Evolutionary conservation across 192 early-diverging fungal genomes (phyloP), one percentile per base, ranked within the genome.

Genomic region (Diversispora epigaea): DNA sequence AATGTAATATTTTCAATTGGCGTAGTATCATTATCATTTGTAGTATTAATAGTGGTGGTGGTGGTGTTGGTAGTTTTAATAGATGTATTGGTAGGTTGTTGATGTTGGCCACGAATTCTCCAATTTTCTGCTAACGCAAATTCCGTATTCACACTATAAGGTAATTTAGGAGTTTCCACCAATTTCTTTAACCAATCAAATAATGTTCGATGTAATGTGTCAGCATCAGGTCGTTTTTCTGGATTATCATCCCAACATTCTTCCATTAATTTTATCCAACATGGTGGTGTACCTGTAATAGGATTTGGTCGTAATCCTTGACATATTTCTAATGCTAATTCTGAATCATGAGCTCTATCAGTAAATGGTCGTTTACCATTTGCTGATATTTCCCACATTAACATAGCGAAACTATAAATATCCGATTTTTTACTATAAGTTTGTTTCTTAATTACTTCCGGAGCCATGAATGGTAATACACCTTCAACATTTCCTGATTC

Each of bases 301-400:
- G n/a, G 69, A 65, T 79, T 77, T 11, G 79, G 80, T 4, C 83
- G 76, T 6, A 44, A 63, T 60, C 83, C 80, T 3, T 73, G 45
- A 72, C 80, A 73, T 40, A 83, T 65, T 12, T 83, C 76, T 6
- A 68, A 60, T 39, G 79, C 41, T 0, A 83, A 61, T 9, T 58
- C 22, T 3, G 77, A 60, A 45, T 80, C 82, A 45, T 76, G 70
- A 11, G 78, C 52, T 45, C 79, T 71, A 11, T 77, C 66, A 19
- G 10, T 74, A 62, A 83, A 83, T 3, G 83, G 83, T 19, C 77
- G 76, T 11, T 77, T 64, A 11, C 83, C 78, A 32, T 32, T 32
- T 3, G 76, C 66, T 3, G 78, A 74, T 14, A 84, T 78, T 61
- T 84, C 80, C 80, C 80, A 84, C 73, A 84, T 80, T 14, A 84